phyloP scores from a whole-genome alignment of 1,284 basidiomycete genomes.

The Tylopilus sp. region DNA sequence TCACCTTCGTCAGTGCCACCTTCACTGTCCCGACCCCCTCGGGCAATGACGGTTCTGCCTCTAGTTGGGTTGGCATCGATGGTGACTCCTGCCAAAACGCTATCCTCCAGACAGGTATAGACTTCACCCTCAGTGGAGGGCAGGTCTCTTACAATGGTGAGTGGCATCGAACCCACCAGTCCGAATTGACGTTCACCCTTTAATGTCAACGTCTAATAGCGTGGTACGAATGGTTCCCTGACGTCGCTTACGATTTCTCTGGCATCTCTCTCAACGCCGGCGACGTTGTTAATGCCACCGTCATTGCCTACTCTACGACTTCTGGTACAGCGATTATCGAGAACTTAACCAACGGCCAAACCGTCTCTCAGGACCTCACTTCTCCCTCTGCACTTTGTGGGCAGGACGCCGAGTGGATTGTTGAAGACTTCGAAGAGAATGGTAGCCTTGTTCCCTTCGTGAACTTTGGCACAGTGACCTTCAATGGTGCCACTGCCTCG shows the following conservation, averaged over 20 bases:
- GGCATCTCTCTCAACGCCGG: constrained; percentile 13
- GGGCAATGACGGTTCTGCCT: constrained; percentile 11
- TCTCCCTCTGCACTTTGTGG: constrained; percentile 21
- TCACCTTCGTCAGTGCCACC: constrained; percentile 16
- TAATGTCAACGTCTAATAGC: constrained; percentile 11
- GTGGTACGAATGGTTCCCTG: constrained; percentile 23
- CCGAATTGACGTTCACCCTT: not conserved
- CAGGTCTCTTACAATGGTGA: constrained; percentile 12
- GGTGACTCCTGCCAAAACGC: constrained; percentile 15
- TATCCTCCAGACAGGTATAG: constrained; percentile 25
- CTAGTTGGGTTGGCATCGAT: constrained; percentile 28
- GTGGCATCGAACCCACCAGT: not conserved
- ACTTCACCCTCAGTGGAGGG: constrained; percentile 8
- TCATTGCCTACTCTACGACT: constrained; percentile 15
- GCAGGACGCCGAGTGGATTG: constrained; percentile 24
- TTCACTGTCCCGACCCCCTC: constrained; percentile 16
- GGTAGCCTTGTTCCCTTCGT: constrained; percentile 4
- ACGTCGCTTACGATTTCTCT: constrained; percentile 11
- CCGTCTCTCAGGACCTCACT: constrained; percentile 1
- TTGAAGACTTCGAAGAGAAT: constrained; percentile 18
- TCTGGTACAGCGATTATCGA: constrained; percentile 19
- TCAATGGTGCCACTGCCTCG: constrained; percentile 14
- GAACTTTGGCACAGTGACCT: constrained; percentile 21
- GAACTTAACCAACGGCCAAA: constrained; percentile 15
- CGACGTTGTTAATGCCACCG: constrained; percentile 12